Base-by-base conservation (phyloP, 768 basidiomycete genomes). In the Trametes cinnabarina region DNA sequence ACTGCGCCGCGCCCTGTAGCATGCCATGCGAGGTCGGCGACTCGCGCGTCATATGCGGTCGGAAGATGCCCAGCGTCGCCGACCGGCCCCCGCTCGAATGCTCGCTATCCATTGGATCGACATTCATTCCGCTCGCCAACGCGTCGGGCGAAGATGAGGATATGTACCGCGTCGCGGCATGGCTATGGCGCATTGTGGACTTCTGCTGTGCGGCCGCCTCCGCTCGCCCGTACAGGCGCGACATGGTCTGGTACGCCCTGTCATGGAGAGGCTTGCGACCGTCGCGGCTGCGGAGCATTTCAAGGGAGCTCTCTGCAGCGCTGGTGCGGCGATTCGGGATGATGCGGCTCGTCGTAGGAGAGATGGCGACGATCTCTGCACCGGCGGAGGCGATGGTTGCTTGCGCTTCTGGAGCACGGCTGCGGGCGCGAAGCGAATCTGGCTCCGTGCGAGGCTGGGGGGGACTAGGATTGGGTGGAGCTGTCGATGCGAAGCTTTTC, bases 251-350 rank as follows among this genome's bases (percentile, higher is more conserved):
- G 40, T 60, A 51, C 23, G 58, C 54, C 17, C 48, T 43, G 51
- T 54, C 58, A 5, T 49, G 50, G n/a, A 57, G 30, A 2, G 62
- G 58, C 37, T 60, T 55, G 49, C 44, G 12, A 74, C 74, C 73
- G 1, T n/a, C 80, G 71, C 58, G 78, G 60, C 71, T 80, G 14
- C 83, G 78, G 22, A 88, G 74, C 59, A 87, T 83, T 63, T 87
- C 87, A 12, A 90, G 74, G 0, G 86, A 82, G 49, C 80, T 82
- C 67, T 90, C 87, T 0, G 88, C 87, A 11, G 82, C 85, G 59
- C 87, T 89, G 3, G 82, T 73, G 55, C 85, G 79, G 9, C 78
- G 77, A 0, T 54, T 37, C 20, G 59, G 57, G 2, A 56, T 47
- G 15, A 51, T 57, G 30, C 51, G 60, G 6, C 60, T 56, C 32